Evolutionary conservation across 257 asterid species (phyloP), one percentile per base, ranked within the genome.

Genomic region (Solanum tacnaense): DNA sequence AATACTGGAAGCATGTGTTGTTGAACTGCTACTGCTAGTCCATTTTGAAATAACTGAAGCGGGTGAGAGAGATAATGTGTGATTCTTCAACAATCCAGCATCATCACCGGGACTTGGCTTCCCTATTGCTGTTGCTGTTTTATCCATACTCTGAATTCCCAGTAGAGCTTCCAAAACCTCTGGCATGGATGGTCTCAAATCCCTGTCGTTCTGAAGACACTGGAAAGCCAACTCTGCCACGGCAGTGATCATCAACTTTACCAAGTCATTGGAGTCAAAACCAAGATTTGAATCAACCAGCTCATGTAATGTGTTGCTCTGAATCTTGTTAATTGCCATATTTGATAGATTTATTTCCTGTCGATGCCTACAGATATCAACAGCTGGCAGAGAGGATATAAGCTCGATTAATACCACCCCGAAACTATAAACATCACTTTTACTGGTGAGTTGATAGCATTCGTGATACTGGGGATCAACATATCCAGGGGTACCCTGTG

Each of bases 401-500:
- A 96, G 98, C 95, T 96, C 99, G 3, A 95, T 89, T 15, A 96
- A 49, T 21, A 96, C 97, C 2, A 96, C 99, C 12, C 99, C 99
- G 5, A 96, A 96, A 89, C 99, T 96, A 65, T 92, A 96, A 1
- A 93, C 98, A 27, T 95, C 98, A 32, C 99, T 96, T 38, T 89
- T 96, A 46, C 94, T 95, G 0, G 98, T 96, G 25, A 96, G 94
- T 41, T 95, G 95, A 91, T 95, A 96, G 90, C 93, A 94, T 32
- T 94, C 93, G 68, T 96, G 94, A 88, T 96, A 95, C 91, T 95
- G 98, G 0, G 99, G 99, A 88, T 96, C 98, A 1, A 95, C 98
- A 31, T 95, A 96, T 86, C 98, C 98, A 0, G 98, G 99, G 5
- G 98, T 95, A 49, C 99, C 99, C 87, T 96, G 99, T 34, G 99